Base-by-base conservation (phyloP, 371 early-diverging fungal species). In the Fennellomyces sp. region DNA sequence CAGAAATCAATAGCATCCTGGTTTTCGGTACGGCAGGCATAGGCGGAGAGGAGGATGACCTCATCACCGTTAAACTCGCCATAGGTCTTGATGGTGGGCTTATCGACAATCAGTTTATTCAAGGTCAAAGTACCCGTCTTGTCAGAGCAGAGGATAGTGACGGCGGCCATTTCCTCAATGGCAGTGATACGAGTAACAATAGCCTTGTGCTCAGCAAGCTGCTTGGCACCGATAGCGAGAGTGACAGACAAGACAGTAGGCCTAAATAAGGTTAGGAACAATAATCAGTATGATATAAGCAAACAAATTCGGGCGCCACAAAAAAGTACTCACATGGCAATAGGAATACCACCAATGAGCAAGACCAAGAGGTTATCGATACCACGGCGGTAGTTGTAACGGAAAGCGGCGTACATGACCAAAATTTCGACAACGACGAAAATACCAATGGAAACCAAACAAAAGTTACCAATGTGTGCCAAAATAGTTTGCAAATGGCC, bases 121-220 rank as follows among this genome's bases (percentile, higher is more conserved):
- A 92, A 84, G 54, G 96, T 96, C 63, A 96, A 79, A 47, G 96
- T 96, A 56, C 96, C 96, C 15, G 96, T 96, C 84, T 96, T 96
- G 81, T 95, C 96, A 25, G 92, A 88, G 82, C 94, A 94, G 62
- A 96, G 91, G 51, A 94, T 90, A 58, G 87, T 86, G 42, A 91
- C 92, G 64, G 91, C 91, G 35, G 94, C 95, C 64, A 96, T 83
- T 55, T 92, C 92, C 74, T 96, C 96, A 53, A 94, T 91, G 29
- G 87, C 87, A 52, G 88, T 83, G 64, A 95, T 83, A 49, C 86
- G 85, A 28, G 92, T 84, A 30, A 94, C 94, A 61, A 96, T 92
- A 13, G 94, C 94, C 71, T 91, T 90, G 81, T 94, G 88, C 64
- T 84, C 84, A 45, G 95, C 94, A 78, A 96, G 88, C 81, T 90